Base-by-base conservation (phyloP, 306 rosid genomes). In the Arachis stenosperma region DNA sequence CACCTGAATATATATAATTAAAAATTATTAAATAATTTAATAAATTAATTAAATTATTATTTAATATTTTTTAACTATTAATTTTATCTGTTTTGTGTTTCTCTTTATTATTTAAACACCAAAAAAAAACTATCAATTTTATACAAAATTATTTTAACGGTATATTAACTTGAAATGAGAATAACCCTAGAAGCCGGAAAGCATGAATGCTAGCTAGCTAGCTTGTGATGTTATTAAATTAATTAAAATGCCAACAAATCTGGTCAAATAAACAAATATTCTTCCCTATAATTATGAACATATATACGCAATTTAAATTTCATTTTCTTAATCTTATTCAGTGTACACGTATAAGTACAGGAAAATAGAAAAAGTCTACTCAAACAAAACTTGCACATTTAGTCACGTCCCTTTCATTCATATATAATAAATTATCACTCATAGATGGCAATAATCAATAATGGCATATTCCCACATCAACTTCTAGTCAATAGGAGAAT, bases 381-480 rank as follows among this genome's bases (percentile, higher is more conserved):
- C 67, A 40, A 42, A 41, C 52, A 79, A 74, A 67, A 61, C 7
- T 47, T 53, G 14, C 37, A 52, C 71, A 59, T 43, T 78, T 33
- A 79, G 61, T 74, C 61, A 67, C 71, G 79, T 79, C 80, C 48
- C 58, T 8, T 27, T 63, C 84, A 40, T 33, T 52, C 37, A 4
- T 33, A 33, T 33, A 33, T 33, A 33, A 33, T 33, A 33, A 33
- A 33, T 33, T 33, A 33, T 33, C 37, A 33, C 37, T 33, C 4
- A 33, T 33, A 33, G 4, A 33, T 33, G 37, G 9, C 11, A 79
- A 59, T 57, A 8, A 60, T 41, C 48, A 59, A 33, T 13, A 57
- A 42, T 67, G 75, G 48, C 37, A 73, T 8, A 60, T 67, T 52
- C 52, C 15, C n/a, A 12, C 5, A 53, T 60, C 78, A 42, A 79